phyloP scores from a whole-genome alignment of 2,329 filamentous ascomycete genomes.

The Penicillium sp. region DNA sequence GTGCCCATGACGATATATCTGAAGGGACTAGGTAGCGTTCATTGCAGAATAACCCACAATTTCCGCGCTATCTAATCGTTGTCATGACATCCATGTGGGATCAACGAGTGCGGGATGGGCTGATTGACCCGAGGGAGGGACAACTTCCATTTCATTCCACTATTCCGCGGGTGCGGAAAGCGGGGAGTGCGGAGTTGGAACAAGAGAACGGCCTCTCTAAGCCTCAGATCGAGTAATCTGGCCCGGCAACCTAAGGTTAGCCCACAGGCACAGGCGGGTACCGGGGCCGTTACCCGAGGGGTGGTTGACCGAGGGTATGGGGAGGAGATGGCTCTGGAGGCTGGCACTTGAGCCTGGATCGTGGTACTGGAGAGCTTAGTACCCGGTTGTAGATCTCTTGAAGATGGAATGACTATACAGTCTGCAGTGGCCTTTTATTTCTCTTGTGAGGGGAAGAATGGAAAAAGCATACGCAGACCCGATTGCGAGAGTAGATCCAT shows the following conservation, averaged over 20 bases:
- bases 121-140: not conserved
- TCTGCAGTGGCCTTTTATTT: too few species aligned
- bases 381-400: too few species aligned
- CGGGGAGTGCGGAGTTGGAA: not conserved
- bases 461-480: not conserved
- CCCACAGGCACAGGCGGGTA: conserved; percentile 8
- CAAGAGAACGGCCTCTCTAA: too few species aligned
- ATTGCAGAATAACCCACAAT: too few species aligned
- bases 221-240: too few species aligned
- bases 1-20: too few species aligned
- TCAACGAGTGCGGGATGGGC: not conserved
- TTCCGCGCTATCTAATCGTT: too few species aligned
- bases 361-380: not conserved
- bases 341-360: not conserved
- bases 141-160: not conserved
- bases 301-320: not conserved
- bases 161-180: conserved; percentile 2
- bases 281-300: conserved; percentile 25
- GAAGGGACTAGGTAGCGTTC: too few species aligned
- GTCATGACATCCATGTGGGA: too few species aligned
- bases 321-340: conserved; percentile 1
- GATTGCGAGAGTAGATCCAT: not conserved
- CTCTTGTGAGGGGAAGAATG: not conserved
- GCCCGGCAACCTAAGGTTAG: too few species aligned
- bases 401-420: too few species aligned